A percentile compares a stretch with the other conserved stretches of the same genome.
Evolutionary conservation across 2,329 filamentous ascomycete genomes (phyloP).

Genomic region (Beauveria scarabaeidicola): DNA sequence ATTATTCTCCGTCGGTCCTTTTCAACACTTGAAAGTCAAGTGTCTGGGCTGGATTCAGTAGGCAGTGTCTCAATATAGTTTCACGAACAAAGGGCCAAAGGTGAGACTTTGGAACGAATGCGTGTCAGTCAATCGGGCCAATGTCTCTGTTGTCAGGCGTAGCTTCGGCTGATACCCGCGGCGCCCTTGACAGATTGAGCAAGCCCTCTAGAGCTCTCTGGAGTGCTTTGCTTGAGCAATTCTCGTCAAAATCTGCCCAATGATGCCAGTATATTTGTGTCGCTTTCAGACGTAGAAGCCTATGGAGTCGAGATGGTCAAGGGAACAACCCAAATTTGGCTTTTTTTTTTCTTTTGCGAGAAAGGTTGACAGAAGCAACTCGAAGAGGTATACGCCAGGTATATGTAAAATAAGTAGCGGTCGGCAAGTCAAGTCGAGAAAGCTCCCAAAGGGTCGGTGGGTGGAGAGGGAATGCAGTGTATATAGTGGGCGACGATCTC

Average conservation of each 20-base stretch:
- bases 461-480: slow-evolving; percentile 7
- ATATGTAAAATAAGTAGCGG: neutral
- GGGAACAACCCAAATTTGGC: neutral
- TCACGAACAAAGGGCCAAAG: slow-evolving; percentile 9
- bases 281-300: neutral
- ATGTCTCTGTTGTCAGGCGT: slow-evolving; percentile 7
- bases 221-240: neutral
- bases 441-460: neutral
- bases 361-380: neutral
- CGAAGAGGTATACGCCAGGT: neutral
- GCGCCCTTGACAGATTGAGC: neutral
- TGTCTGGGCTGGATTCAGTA: neutral
- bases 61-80: neutral
- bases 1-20: slow-evolving; percentile 8
- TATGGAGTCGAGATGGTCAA: neutral
- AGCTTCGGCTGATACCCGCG: neutral
- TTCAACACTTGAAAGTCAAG: slow-evolving; percentile 1
- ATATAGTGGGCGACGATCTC: slow-evolving; percentile 11
- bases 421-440: neutral
- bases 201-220: neutral
- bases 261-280: too few species aligned
- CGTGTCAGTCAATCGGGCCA: slow-evolving; percentile 8
- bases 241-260: neutral
- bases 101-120: slow-evolving; percentile 2
- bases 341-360: neutral